Base-by-base conservation (phyloP, 805 yeast species). In the Starmerella powellii region DNA sequence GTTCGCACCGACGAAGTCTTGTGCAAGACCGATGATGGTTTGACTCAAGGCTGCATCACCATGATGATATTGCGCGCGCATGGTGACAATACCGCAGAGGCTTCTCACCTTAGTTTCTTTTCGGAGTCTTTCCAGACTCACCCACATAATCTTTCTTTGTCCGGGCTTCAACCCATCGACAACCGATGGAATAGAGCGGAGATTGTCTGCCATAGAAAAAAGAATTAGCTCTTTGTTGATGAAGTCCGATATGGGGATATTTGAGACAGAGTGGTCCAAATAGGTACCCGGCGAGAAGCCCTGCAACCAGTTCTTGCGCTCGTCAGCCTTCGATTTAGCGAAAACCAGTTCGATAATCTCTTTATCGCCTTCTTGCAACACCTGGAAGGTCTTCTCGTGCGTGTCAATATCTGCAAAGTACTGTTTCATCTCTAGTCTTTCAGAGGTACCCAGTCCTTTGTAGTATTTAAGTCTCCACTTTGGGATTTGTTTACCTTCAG, bases 371-470 rank as follows among this genome's bases (percentile, higher is more conserved):
- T 74, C 84, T 60, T 82, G 78, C 38, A 91, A 68, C 6, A 85
- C 72, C 58, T 83, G 86, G 60, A 91, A 91, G 23, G 72, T 71
- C 58, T 91, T 91, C 65, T 84, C 68, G 63, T 91, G 98, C 49
- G 69, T 77, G 52, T 82, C 95, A 26, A 91, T 68, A 48, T 81
- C 80, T 32, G 84, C 67, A 61, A 91, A 91, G 57, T 91, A 91
- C 57, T 83, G 91, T 51, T 91, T 75, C 47, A 82, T 83, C 62
- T 91, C 98, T 28, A 66, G 71, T 21, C 76, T 74, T 1, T 78
- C 71, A 1, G 97, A 88, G 3, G 98, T 86, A 76, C 98, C 98
- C 71, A 91, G 73, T 74, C 98, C 98, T 71, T 91, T 91, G 67
- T 85, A 91, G 67, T 91, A 91, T 72, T 91, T 91, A 55, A 83